Evolutionary conservation across 805 yeast genomes (phyloP).

Genomic region (Candida xyloterini): DNA sequence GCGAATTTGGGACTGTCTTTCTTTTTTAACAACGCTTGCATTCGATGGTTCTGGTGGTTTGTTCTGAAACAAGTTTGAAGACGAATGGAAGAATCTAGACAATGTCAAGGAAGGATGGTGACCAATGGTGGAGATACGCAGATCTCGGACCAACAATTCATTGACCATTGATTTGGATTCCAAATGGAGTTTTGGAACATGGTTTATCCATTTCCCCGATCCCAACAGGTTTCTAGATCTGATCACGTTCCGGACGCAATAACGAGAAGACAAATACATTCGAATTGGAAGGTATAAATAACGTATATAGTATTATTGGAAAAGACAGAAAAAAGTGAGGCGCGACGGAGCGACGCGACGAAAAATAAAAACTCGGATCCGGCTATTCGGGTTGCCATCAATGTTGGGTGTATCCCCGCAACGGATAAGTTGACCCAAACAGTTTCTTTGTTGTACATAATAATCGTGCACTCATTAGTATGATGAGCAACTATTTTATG

Average conservation of each 20-base stretch:
- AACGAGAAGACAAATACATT: background rate
- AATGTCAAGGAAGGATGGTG: background rate
- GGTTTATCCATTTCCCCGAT: background rate
- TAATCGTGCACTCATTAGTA: too few species aligned
- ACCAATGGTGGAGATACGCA: background rate
- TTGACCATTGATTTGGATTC: background rate
- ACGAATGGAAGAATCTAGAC: background rate
- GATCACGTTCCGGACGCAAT: background rate
- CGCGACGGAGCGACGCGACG: too few species aligned
- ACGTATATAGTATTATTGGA: too few species aligned
- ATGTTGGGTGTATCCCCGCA: too few species aligned
- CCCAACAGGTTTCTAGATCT: background rate
- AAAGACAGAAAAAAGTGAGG: too few species aligned
- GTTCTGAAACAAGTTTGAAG: background rate
- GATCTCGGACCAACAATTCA: conserved; percentile 3
- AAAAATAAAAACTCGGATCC: too few species aligned
- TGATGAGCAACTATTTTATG: too few species aligned
- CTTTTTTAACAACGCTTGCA: conserved; percentile 1
- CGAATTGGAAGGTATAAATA: too few species aligned
- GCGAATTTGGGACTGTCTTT: conserved; percentile 40
- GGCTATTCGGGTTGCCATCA: too few species aligned
- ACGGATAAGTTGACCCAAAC: too few species aligned
- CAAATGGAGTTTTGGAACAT: background rate
- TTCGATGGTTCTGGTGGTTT: background rate
- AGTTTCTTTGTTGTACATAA: too few species aligned